These are phyloP conservation scores for Sphaerulina vaccinii DNA, from an alignment of 2,329 filamentous ascomycete genomes.

Conservation along the genomic window DNA sequence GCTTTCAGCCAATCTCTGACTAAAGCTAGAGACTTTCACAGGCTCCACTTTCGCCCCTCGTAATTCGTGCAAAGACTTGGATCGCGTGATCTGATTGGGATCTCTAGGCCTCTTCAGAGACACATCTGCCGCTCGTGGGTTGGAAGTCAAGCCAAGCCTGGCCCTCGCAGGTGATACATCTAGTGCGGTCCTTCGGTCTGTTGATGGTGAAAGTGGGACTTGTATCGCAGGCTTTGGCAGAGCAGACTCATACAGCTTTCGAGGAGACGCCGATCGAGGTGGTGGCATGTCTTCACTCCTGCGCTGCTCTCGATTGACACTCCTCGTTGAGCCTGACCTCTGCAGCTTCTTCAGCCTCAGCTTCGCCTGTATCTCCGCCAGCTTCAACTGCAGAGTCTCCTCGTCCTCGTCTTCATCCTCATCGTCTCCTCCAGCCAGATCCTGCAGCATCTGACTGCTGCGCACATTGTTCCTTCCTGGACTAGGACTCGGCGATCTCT, in stretches of 20 bases:
- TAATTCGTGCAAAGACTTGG: constrained; percentile 18
- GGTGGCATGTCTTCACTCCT: constrained; percentile 15
- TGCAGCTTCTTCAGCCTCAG: constrained; percentile 83
- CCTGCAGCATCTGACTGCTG: constrained; percentile 33
- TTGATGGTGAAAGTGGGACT: constrained; percentile 72
- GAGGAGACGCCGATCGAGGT: constrained; percentile 21
- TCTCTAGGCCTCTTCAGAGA: constrained; percentile 70
- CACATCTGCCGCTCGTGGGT: constrained; percentile 73
- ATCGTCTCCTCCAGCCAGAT: constrained; percentile 29
- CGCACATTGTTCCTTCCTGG: constrained; percentile 40
- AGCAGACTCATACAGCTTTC: constrained; percentile 30
- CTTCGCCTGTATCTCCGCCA: constrained; percentile 84
- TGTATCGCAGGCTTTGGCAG: constrained; percentile 51
- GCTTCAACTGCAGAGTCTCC: constrained; percentile 80
- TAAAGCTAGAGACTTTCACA: constrained; percentile 61
- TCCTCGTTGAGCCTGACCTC: constrained; percentile 27
- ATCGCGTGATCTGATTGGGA: constrained; percentile 33
- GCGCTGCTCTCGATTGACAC: constrained; percentile 2
- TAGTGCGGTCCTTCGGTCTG: constrained; percentile 46
- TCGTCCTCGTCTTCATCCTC: constrained; percentile 60
- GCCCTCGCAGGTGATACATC: constrained; percentile 75
- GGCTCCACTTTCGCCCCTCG: constrained; percentile 10
- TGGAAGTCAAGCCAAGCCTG: constrained; percentile 85
- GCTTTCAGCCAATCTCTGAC: constrained; percentile 76
- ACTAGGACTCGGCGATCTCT: constrained; percentile 56